Conservation (phyloP, 2,329 filamentous ascomycete genomes). For the Epichloe sp. region DNA sequence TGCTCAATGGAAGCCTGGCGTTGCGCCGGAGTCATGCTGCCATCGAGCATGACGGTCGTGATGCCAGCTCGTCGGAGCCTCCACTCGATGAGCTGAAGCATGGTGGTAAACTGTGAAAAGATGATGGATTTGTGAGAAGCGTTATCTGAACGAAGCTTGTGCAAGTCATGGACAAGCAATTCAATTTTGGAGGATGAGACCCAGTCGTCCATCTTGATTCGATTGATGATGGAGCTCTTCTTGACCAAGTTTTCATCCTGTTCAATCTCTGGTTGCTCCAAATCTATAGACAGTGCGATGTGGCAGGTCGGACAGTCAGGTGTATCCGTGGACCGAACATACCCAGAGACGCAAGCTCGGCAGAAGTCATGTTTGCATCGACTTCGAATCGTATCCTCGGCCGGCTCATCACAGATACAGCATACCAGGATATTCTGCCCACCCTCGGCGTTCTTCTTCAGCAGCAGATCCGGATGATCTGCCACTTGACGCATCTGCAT, state of each 20-base stretch:
- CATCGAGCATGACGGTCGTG: slow-evolving; percentile 95
- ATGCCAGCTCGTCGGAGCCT: slow-evolving; percentile 91
- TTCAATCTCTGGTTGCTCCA: slow-evolving; percentile 90
- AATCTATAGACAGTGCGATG: slow-evolving; percentile 76
- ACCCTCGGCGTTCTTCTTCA: slow-evolving; percentile 75
- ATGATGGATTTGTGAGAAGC: slow-evolving; percentile 94
- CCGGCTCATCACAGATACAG: slow-evolving; percentile 90
- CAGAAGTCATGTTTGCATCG: slow-evolving; percentile 73
- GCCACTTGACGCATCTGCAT: slow-evolving; percentile 99
- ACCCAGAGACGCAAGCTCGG: slow-evolving; percentile 27
- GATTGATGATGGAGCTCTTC: slow-evolving; percentile 95
- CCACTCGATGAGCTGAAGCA: slow-evolving; percentile 96
- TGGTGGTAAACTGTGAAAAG: slow-evolving; percentile 93
- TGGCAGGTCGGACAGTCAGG: slow-evolving; percentile 85
- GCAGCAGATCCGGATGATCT: slow-evolving; percentile 85
- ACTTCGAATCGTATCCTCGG: slow-evolving; percentile 87
- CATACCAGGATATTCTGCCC: slow-evolving; percentile 87
- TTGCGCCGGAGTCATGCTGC: slow-evolving; percentile 90
- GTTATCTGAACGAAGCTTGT: slow-evolving; percentile 82
- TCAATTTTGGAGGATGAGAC: slow-evolving; percentile 97
- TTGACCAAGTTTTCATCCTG: slow-evolving; percentile 78
- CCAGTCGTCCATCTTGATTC: slow-evolving; percentile 98
- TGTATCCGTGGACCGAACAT: slow-evolving; percentile 64
- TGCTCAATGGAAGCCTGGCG: slow-evolving; percentile 88
- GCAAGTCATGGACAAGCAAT: slow-evolving; percentile 85